These are phyloP conservation scores for Centella asiatica DNA, from an alignment of 129 eudicot genomes.

Conservation along the genomic window DNA sequence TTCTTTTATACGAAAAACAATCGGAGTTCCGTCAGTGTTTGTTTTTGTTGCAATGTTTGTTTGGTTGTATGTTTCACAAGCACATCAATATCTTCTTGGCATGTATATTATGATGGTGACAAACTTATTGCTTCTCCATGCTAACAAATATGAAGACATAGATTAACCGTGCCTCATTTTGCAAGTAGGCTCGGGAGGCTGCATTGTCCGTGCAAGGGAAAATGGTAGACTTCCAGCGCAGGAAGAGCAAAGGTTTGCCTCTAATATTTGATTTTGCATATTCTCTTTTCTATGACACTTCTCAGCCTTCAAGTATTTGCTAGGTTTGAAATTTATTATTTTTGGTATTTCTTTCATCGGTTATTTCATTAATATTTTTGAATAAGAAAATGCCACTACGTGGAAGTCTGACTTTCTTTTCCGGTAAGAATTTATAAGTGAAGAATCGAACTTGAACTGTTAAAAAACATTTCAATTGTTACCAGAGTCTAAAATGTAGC, in stretches of 20 bases:
- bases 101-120: not conserved
- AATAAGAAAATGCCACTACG: no score
- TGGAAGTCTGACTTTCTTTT: no score
- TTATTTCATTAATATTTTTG: not conserved
- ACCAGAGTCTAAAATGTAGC: no score
- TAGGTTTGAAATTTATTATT: not conserved
- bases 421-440: no score
- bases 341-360: not conserved
- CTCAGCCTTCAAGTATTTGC: not conserved
- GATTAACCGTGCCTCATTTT: slow-evolving; percentile 15
- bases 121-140: no score
- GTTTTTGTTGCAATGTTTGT: not conserved
- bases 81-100: not conserved
- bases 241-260: slow-evolving; percentile 74
- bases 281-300: not conserved
- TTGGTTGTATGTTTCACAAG: not conserved
- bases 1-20: no score
- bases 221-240: slow-evolving; percentile 86
- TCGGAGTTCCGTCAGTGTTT: not conserved
- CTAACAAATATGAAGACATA: not conserved
- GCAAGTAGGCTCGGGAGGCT: slow-evolving; percentile 78
- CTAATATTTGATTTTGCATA: not conserved
- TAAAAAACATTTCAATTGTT: no score
- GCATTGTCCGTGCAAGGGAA: slow-evolving; percentile 68
- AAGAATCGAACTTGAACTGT: no score